These are phyloP conservation scores for Phytopythium chamaehyphon DNA, from an alignment of 352 stramenopile genomes.

Conservation along the genomic window DNA sequence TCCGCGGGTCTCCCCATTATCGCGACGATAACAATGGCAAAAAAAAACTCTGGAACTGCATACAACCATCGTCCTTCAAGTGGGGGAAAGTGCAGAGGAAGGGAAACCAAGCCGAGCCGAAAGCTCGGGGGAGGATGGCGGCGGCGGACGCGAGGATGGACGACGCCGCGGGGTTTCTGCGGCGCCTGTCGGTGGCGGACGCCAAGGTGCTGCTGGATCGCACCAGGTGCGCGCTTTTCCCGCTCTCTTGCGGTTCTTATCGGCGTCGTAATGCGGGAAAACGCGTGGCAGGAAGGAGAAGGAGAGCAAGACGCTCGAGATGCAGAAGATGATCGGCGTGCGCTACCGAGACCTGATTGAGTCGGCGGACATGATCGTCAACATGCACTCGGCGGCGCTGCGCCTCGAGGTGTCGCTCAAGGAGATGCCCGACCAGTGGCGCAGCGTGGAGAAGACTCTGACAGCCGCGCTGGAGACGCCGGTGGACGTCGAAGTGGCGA, in stretches of 20 bases:
- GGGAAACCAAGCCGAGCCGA: too few relatives aligned
- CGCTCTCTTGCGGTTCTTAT: neutral
- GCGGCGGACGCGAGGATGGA: conserved; percentile 11
- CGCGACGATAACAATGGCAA: neutral
- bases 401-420: conserved; percentile 76
- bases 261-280: neutral
- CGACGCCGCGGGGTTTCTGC: conserved; percentile 57
- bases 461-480: conserved; percentile 15
- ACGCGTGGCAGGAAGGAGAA: conserved; percentile 60
- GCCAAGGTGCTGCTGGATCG: conserved; percentile 78
- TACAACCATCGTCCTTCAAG: neutral
- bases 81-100: conserved; percentile 3
- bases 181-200: conserved; percentile 74
- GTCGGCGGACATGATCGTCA: conserved; percentile 91
- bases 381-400: conserved; percentile 87
- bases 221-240: conserved; percentile 42
- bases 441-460: conserved; percentile 48
- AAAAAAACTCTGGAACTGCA: too few relatives aligned
- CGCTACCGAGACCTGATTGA: conserved; percentile 92
- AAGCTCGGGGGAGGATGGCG: conserved; percentile 1
- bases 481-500: neutral
- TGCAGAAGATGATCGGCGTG: conserved; percentile 92
- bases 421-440: conserved; percentile 85
- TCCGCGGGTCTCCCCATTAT: conserved; percentile 8
- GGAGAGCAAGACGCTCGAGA: conserved; percentile 85